Percentiles rank a stretch among this genome's conserved stretches.
Conservation (phyloP, 306 rosid genomes). For the Senna tora region DNA sequence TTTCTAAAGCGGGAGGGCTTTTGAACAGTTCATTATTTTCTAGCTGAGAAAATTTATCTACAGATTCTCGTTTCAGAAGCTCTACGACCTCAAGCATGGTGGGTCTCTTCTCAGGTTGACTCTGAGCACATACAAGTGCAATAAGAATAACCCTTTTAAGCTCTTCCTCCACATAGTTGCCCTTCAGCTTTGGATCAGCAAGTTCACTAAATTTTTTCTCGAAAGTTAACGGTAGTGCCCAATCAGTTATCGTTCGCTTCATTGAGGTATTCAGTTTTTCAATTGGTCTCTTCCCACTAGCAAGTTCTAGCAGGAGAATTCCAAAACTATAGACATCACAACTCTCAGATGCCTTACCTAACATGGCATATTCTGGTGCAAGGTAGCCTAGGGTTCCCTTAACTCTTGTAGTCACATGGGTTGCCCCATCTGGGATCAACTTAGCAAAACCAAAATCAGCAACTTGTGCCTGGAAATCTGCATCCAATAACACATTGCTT, state of each 20-base stretch:
- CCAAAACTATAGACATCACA: conserved; percentile 96
- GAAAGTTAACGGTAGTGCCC: conserved; percentile 89
- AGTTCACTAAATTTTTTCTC: conserved; percentile 66
- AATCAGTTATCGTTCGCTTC: conserved; percentile 74
- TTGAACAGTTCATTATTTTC: conserved; percentile 73
- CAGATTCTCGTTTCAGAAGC: conserved; percentile 74
- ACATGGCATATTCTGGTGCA: conserved; percentile 95
- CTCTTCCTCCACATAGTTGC: conserved; percentile 75
- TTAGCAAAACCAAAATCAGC: conserved; percentile 97
- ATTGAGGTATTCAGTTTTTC: conserved; percentile 55
- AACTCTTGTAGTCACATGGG: conserved; percentile 95
- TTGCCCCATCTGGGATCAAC: conserved; percentile 95
- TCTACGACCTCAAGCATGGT: conserved; percentile 81
- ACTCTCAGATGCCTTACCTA: conserved; percentile 88
- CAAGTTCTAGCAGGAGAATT: conserved; percentile 91
- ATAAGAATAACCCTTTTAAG: conserved; percentile 78
- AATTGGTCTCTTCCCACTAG: conserved; percentile 82
- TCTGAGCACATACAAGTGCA: conserved; percentile 69
- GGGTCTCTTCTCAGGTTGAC: conserved; percentile 77
- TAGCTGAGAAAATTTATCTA: conserved; percentile 63
- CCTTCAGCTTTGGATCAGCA: conserved; percentile 82
- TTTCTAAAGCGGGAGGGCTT: conserved; percentile 40
- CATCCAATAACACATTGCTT: conserved; percentile 83
- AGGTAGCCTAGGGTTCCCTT: conserved; percentile 98
- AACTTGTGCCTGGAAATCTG: conserved; percentile 77